Base-by-base conservation (phyloP, 73 alveolate genomes). In the Paramecium caudatum region DNA sequence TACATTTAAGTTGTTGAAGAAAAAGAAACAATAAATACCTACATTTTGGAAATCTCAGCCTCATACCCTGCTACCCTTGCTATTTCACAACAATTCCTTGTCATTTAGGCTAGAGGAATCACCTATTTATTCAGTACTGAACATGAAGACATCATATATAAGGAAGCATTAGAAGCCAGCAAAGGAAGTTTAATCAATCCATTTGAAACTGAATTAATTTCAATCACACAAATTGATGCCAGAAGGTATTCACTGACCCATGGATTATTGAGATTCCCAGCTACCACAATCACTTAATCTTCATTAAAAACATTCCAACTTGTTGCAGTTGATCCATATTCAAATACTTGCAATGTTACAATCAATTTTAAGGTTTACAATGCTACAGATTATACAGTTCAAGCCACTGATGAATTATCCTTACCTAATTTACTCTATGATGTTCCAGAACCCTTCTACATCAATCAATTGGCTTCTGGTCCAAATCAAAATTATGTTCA, bases 121-220 rank as follows among this genome's bases (percentile, higher is more conserved):
- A 74, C 88, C 17, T 74, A 74, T 39, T 74, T 74, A 15, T 74
- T 27, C 88, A 74, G 88, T 30, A 65, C 83, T n/a, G 83, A 65
- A 33, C 61, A 65, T 65, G 47, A 65, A 33, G 83, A 65, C 34
- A 25, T 65, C 65, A 74, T 74, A 17, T 17, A 74, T 43, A 45
- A 74, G 15, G 88, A 74, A 74, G 88, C 21, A 0, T 0, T 74
- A 0, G 88, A 74, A 39, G 68, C 69, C 6, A 49, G 48, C 34
- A 34, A 68, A 5, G 47, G 84, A 68, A 32, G 37, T 5, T 32
- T 74, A 4, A 21, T 74, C 2, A 74, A 74, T 74, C 88, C 88
- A 27, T 74, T 21, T 74, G 65, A 74, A 21, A 74, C 62, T 39
- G 88, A 74, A 39, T 19, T 43, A 41, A 74, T 74, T 16, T 30